Evolutionary conservation across 2,329 filamentous ascomycete species (phyloP).

Genomic region (Diaporthe amygdali): DNA sequence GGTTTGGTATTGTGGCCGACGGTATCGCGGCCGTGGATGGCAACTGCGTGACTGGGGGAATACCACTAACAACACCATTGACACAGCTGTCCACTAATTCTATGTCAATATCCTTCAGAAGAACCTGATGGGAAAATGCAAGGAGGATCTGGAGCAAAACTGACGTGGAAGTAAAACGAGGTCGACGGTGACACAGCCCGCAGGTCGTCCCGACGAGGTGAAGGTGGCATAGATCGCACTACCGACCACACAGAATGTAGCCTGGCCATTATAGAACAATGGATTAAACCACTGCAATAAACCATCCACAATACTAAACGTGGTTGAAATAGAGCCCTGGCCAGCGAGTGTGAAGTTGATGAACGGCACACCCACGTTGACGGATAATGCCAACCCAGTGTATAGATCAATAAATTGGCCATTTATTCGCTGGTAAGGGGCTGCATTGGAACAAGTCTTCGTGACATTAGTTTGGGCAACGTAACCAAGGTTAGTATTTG

Average conservation of each 20-base stretch:
- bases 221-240: neutral
- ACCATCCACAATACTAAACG: neutral
- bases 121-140: too few species aligned
- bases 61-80: neutral
- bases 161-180: neutral
- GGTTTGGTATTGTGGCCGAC: neutral
- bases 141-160: neutral
- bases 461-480: neutral
- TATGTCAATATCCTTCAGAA: neutral
- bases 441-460: neutral
- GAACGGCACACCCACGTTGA: neutral
- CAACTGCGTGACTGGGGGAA: neutral
- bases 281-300: neutral
- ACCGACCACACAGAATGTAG: neutral
- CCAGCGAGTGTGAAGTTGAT: slow-evolving; percentile 1
- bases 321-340: neutral
- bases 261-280: neutral
- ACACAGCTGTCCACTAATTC: neutral
- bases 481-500: neutral
- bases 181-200: neutral
- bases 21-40: neutral
- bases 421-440: neutral
- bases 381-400: neutral
- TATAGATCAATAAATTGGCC: neutral
- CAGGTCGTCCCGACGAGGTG: neutral